phyloP scores from a whole-genome alignment of 1,139 yeast species.

The Kodamaea fungicola region DNA sequence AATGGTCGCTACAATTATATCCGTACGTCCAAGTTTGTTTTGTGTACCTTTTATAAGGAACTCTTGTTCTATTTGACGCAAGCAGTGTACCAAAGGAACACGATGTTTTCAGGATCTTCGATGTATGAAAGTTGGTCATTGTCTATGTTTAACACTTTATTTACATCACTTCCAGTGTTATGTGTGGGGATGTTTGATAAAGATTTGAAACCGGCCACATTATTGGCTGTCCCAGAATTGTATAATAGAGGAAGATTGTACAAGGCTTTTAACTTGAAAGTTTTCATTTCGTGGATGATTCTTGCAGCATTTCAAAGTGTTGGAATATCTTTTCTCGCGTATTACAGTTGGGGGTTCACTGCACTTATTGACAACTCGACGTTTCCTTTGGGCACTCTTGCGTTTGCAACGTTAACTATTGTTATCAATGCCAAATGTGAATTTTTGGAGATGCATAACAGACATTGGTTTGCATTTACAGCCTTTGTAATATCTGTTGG shows the following conservation, averaged over 20 bases:
- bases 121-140: conserved; percentile 94
- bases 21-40: conserved; percentile 85
- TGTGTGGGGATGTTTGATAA: conserved; percentile 95
- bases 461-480: conserved; percentile 69
- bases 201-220: conserved; percentile 83
- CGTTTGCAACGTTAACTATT: conserved; percentile 68
- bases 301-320: conserved; percentile 75
- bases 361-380: conserved; percentile 70
- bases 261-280: conserved; percentile 65
- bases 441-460: conserved; percentile 78
- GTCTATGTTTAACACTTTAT: conserved; percentile 93
- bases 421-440: conserved; percentile 78
- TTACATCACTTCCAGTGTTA: conserved; percentile 87
- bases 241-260: conserved; percentile 75
- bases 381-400: conserved; percentile 75
- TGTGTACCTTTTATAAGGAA: conserved; percentile 95
- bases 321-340: conserved; percentile 63
- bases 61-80: conserved; percentile 85
- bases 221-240: conserved; percentile 88
- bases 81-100: conserved; percentile 78
- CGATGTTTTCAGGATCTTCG: conserved; percentile 90
- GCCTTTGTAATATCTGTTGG: conserved; percentile 72
- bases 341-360: conserved; percentile 64
- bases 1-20: conserved; percentile 96
- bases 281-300: conserved; percentile 77